Evolutionary conservation across 495 filamentous ascomycete species (phyloP).

Genomic region (Apodospora peruviana): DNA sequence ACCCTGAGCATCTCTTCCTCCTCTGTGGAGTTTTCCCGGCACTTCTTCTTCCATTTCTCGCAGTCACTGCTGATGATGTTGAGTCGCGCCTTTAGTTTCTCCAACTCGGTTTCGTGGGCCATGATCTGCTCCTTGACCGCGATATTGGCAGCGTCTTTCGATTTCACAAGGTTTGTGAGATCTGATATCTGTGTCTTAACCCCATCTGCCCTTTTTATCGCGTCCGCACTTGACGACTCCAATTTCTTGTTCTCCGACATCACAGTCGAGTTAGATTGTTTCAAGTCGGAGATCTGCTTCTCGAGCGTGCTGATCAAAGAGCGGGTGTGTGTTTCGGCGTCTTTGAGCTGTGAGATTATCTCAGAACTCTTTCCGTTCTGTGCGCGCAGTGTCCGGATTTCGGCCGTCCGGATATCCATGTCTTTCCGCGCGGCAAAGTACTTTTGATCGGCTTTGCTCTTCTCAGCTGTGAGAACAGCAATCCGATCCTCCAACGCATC

Average conservation of each 20-base stretch:
- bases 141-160: slow-evolving; percentile 64
- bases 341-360: slow-evolving; percentile 88
- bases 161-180: slow-evolving; percentile 61
- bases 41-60: slow-evolving; percentile 77
- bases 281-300: slow-evolving; percentile 79
- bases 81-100: slow-evolving; percentile 64
- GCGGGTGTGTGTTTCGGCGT: slow-evolving; percentile 63
- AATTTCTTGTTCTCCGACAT: slow-evolving; percentile 62
- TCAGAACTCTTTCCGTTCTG: slow-evolving; percentile 90
- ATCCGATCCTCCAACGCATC: slow-evolving; percentile 72
- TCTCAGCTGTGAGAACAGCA: slow-evolving; percentile 71
- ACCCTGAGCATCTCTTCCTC: slow-evolving; percentile 82
- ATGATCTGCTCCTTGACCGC: slow-evolving; percentile 53
- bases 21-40: slow-evolving; percentile 68
- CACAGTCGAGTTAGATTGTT: slow-evolving; percentile 62
- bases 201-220: slow-evolving; percentile 59
- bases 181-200: slow-evolving; percentile 72
- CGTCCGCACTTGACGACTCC: slow-evolving; percentile 66
- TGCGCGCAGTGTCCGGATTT: slow-evolving; percentile 67
- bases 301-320: slow-evolving; percentile 73
- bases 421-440: slow-evolving; percentile 93
- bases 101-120: slow-evolving; percentile 60
- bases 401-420: slow-evolving; percentile 72
- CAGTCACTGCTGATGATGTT: slow-evolving; percentile 69
- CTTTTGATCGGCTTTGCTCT: slow-evolving; percentile 94